Percentiles rank a stretch among this genome's conserved stretches.
Evolutionary conservation across 1,284 basidiomycete species (phyloP).

Genomic region (Kwoniella shivajii): DNA sequence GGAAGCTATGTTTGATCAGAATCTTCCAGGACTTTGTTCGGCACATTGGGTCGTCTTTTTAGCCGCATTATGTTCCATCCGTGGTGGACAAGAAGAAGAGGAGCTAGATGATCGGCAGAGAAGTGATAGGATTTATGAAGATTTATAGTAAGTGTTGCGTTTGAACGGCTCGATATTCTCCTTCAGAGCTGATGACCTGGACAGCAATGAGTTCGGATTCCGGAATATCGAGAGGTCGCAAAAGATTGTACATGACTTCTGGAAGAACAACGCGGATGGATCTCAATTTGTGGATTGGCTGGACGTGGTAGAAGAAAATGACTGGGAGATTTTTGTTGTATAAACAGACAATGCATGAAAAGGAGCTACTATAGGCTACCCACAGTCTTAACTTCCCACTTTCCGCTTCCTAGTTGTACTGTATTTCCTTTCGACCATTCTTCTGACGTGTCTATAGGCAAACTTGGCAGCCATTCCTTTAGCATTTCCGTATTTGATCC

Average conservation of each 20-base stretch:
- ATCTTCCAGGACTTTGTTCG: conserved; percentile 36
- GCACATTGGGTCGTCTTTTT: conserved; percentile 43
- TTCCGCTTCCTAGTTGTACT: not conserved
- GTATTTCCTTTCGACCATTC: conserved; percentile 2
- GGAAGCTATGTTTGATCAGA: conserved; percentile 39
- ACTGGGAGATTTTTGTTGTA: conserved; percentile 42
- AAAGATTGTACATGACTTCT: conserved; percentile 39
- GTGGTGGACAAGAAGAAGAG: conserved; percentile 22
- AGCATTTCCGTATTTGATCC: not conserved
- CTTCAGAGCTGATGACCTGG: not conserved
- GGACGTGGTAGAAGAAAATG: conserved; percentile 35
- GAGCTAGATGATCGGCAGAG: conserved; percentile 31
- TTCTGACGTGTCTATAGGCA: conserved; percentile 1
- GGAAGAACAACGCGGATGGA: conserved; percentile 33
- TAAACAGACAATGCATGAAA: not conserved
- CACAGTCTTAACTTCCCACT: conserved; percentile 5
- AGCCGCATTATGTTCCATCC: conserved; percentile 30
- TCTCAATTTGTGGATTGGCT: conserved; percentile 37
- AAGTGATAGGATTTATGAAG: conserved; percentile 35
- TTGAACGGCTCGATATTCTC: not conserved
- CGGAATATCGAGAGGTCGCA: conserved; percentile 34
- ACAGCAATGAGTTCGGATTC: conserved; percentile 32
- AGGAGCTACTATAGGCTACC: not conserved
- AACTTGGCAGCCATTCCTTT: conserved; percentile 1
- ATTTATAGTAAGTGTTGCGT: conserved; percentile 22